Percentiles rank a stretch among this genome's conserved stretches.
These are phyloP conservation scores for Durusdinium trenchii DNA, from an alignment of 73 alveolate species.

Conservation along the genomic window DNA sequence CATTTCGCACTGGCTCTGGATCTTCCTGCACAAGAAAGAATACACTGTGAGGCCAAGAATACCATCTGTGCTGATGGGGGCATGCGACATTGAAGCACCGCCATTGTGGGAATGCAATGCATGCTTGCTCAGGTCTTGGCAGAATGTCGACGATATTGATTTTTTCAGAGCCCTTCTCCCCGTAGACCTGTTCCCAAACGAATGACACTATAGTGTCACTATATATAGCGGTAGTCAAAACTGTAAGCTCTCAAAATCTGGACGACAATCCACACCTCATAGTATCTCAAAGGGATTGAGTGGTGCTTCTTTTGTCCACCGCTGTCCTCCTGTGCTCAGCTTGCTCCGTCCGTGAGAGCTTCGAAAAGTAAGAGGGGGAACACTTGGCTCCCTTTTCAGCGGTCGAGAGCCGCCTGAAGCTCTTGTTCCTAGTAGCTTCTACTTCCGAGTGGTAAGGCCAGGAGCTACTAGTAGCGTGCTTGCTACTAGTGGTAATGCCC, in stretches of 20 bases:
- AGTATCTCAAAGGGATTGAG: constrained; percentile 39
- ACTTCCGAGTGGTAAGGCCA: too few relatives aligned
- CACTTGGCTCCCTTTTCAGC: too few relatives aligned
- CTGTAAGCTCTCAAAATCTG: not conserved
- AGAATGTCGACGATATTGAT: constrained; percentile 73
- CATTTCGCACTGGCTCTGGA: constrained; percentile 94
- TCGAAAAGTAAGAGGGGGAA: too few relatives aligned
- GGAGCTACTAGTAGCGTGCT: too few relatives aligned
- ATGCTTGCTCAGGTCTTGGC: not conserved
- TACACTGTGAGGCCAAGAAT: too few relatives aligned
- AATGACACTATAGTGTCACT: not conserved
- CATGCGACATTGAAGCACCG: too few relatives aligned
- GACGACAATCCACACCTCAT: constrained; percentile 2
- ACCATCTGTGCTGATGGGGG: too few relatives aligned
- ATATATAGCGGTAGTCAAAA: not conserved
- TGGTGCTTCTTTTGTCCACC: not conserved
- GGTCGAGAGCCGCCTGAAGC: too few relatives aligned
- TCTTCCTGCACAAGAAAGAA: constrained; percentile 53
- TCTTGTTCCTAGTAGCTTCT: too few relatives aligned
- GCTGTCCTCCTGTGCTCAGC: constrained; percentile 72
- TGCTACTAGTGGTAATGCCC: too few relatives aligned
- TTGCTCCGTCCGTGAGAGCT: too few relatives aligned
- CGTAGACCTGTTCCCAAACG: constrained; percentile 49
- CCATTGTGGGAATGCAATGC: not conserved
- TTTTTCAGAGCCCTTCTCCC: constrained; percentile 60